Conservation (phyloP, 192 early-diverging fungal genomes). For the Coemansia sp. region DNA sequence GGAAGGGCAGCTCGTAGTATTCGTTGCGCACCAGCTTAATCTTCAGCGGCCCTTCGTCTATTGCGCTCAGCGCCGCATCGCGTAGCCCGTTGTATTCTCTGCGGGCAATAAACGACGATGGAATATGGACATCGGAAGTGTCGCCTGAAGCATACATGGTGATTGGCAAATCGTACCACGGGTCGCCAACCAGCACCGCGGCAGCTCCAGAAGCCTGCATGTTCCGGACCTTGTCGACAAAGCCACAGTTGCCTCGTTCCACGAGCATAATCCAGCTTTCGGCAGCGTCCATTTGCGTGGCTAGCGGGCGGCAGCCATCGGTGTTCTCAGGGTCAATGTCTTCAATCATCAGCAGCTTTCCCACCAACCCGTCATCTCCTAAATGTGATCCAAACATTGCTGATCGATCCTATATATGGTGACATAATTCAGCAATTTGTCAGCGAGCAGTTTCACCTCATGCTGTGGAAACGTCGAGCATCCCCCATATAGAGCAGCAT, state of each 20-base stretch:
- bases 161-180: constrained; percentile 66
- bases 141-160: constrained; percentile 84
- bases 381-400: constrained; percentile 86
- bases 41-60: constrained; percentile 12
- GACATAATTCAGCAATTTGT: not conserved
- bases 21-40: constrained; percentile 52
- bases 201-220: constrained; percentile 85
- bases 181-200: constrained; percentile 87
- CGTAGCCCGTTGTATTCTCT: constrained; percentile 64
- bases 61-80: constrained; percentile 20
- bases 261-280: constrained; percentile 81
- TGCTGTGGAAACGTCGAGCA: not conserved
- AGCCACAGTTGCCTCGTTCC: constrained; percentile 83
- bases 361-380: constrained; percentile 67
- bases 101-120: constrained; percentile 81
- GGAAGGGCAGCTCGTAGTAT: constrained; percentile 61
- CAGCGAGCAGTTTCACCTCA: not conserved
- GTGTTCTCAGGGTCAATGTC: constrained; percentile 56
- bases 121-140: constrained; percentile 81
- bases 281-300: constrained; percentile 33
- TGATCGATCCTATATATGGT: constrained; percentile 57
- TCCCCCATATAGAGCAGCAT: not conserved
- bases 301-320: constrained; percentile 60
- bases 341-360: constrained; percentile 61
- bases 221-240: constrained; percentile 84